Conservation (phyloP, 176 grass and related monocot species). For the Alloteropsis semialata region DNA sequence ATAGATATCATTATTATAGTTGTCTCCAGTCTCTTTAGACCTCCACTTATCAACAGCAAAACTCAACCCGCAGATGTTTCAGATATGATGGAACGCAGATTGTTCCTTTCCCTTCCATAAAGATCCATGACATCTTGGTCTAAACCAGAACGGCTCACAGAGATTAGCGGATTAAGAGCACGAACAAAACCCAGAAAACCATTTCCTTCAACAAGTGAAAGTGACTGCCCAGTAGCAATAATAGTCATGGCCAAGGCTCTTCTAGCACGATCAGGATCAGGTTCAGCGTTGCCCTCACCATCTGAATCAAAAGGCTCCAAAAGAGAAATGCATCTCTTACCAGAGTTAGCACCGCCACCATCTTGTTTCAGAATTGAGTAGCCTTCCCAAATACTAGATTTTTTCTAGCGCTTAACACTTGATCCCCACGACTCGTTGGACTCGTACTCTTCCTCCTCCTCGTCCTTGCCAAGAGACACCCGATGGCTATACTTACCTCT, state of each 20-base stretch:
- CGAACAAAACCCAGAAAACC: background rate
- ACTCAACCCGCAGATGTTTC: conserved; percentile 12
- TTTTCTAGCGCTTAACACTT: too few relatives aligned
- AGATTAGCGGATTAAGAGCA: background rate
- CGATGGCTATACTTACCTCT: too few relatives aligned
- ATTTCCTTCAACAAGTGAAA: background rate
- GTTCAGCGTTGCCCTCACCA: background rate
- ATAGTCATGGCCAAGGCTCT: conserved; percentile 19
- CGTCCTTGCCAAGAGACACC: too few relatives aligned
- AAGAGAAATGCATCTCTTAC: background rate
- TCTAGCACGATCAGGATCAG: background rate
- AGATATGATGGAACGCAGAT: background rate
- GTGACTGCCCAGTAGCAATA: background rate
- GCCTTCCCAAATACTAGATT: too few relatives aligned
- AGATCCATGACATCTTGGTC: conserved; percentile 14
- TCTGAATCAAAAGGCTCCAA: background rate
- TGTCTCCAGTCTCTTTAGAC: background rate
- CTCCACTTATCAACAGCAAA: conserved; percentile 14
- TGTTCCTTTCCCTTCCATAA: conserved; percentile 14
- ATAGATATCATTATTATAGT: conserved; percentile 15
- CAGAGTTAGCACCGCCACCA: too few relatives aligned
- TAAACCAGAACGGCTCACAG: background rate
- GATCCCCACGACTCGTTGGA: too few relatives aligned
- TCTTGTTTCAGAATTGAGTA: too few relatives aligned
- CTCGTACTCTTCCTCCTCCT: too few relatives aligned